Evolutionary conservation across 176 grass and related monocot genomes (phyloP), one percentile per base, ranked within the genome.

Genomic region (Musa troglodytarum): DNA sequence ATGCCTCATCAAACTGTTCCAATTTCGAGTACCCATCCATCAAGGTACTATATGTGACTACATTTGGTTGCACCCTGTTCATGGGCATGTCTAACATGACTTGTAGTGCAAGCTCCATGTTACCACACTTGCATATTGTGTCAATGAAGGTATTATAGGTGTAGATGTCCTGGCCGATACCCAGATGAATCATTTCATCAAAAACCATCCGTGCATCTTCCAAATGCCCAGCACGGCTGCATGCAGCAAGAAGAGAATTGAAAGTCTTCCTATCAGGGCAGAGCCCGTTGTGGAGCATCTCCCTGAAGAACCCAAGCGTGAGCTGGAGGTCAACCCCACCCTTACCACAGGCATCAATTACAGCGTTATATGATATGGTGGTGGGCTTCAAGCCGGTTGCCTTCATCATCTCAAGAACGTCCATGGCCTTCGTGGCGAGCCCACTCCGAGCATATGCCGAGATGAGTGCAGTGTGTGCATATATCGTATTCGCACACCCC

Each of bases 141-240:
- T 99, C 95, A 1, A 99, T 83, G 77, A 99, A 94, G 15, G 95
- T 99, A 81, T 99, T 99, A 75, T 99, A 99, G 21, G 95, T 99
- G 85, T 99, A 99, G 76, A 99, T 99, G 66, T 99, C 95, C 55
- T 86, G 73, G 3, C 95, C 90, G 25, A 88, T 94, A 43, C 95
- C 95, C 24, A 94, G 84, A 80, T 81, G 90, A 28, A 94, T 91
- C 95, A 99, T 99, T 79, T 99, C 95, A 89, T 99, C 95, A 52
- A 99, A 94, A 49, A 99, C 77, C 28, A 73, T 52, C 16, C 81
- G 86, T 15, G 95, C 95, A 65, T 93, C 88, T 64, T 94, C 90
- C 53, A 99, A 80, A 78, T 94, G 91, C 25, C 90, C 95, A 26
- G 84, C 86, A 1, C 90, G 86, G 61, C 95, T 99, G 72, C 95